Base-by-base conservation (phyloP, 73 alveolate species). In the Loxodes magnus region DNA sequence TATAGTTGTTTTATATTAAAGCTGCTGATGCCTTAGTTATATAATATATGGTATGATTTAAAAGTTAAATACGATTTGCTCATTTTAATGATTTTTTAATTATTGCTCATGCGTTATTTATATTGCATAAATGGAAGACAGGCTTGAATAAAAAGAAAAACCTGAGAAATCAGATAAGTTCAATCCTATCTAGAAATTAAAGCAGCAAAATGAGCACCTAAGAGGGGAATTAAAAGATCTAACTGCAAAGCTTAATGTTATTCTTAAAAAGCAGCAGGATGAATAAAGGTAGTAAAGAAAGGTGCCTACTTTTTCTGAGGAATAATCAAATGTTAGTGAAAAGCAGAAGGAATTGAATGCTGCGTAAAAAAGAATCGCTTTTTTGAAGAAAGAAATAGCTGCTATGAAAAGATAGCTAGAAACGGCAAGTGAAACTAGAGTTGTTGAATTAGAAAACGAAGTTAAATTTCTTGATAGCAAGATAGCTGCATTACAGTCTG, bases 321-420 rank as follows among this genome's bases (percentile, higher is more conserved):
- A 54, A 17, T 62, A 53, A 50, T 62, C 43, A 27, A 26, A 34
- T 27, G 29, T 25, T 39, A 59, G n/a, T n/a, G 52, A 30, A 10
- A 50, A 49, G 15, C 65, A 59, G 19, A 53, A 59, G 22, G 67
- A 48, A 2, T 15, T 59, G 42, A 49, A 33, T 26, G 68, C 52
- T 9, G 30, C 56, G 22, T 27, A 25, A 14, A 20, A 41, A 0
- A 9, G 19, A 7, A 51, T 59, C 5, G 29, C 16, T 51, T 7
- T 35, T 14, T 59, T 28, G 43, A 59, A 53, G 50, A 33, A 59
- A 59, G 73, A 53, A 26, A 25, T 33, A 42, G 37, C 65, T 41
- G 28, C 25, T 26, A 30, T 51, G 73, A 23, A 50, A 12, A 25
- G 50, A 24, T 51, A 33, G 19, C 9, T 44, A 20, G 38, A 50